These are phyloP conservation scores for Auriscalpium orientale DNA, from an alignment of 768 basidiomycete genomes.

Conservation along the genomic window DNA sequence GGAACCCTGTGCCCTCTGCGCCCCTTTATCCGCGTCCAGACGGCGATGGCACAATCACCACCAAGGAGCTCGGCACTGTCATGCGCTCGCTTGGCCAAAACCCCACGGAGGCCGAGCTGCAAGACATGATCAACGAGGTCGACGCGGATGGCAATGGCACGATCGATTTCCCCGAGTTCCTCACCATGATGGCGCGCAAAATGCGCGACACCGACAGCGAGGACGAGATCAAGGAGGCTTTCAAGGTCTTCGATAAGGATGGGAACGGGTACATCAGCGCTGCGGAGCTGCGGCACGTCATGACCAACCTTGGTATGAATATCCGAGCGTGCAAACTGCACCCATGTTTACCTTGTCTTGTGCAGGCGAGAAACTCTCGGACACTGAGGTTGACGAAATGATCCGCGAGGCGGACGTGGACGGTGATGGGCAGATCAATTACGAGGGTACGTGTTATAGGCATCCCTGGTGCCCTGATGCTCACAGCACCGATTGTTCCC, in stretches of 20 bases:
- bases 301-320: conserved; percentile 76
- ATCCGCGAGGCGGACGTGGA: conserved; percentile 94
- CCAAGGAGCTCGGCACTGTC: conserved; percentile 83
- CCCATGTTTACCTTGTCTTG: not conserved
- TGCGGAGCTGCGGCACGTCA: conserved; percentile 82
- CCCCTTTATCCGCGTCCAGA: conserved; percentile 36
- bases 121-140: conserved; percentile 95
- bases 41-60: conserved; percentile 90
- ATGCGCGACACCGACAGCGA: conserved; percentile 90
- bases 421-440: conserved; percentile 91
- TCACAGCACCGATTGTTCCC: not conserved
- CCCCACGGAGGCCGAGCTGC: conserved; percentile 84
- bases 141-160: conserved; percentile 84
- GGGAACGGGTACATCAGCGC: conserved; percentile 86
- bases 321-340: not conserved
- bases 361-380: conserved; percentile 78
- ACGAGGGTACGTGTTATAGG: conserved; percentile 47
- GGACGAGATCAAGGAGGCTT: conserved; percentile 94
- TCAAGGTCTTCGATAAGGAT: conserved; percentile 96
- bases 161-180: conserved; percentile 77
- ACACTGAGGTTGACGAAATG: conserved; percentile 91
- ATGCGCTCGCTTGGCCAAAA: conserved; percentile 93
- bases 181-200: conserved; percentile 80
- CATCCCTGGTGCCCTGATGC: not conserved
- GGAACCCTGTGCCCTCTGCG: not conserved